A percentile compares a stretch with the other conserved stretches of the same genome.
Evolutionary conservation across 164 flowering plant genomes (phyloP).

Genomic region (grape (Vitis vinifera)): DNA sequence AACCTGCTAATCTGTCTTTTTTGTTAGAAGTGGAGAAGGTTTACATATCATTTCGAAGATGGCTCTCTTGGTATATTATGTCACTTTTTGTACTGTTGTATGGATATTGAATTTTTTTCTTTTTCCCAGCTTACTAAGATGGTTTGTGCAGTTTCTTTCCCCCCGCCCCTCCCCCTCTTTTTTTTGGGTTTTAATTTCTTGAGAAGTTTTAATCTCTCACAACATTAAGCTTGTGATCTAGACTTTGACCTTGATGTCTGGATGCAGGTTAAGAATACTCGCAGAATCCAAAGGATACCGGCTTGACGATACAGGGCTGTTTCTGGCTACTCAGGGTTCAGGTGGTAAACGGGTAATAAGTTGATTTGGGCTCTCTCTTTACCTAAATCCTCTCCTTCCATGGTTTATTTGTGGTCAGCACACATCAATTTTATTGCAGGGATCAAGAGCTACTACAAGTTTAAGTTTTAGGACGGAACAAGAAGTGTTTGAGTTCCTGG

Average conservation of each 20-base stretch:
- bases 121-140: not conserved
- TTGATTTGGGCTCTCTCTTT: not conserved
- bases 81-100: too few species aligned
- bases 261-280: conserved; percentile 79
- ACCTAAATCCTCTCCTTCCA: not conserved
- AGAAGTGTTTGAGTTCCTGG: conserved; percentile 90
- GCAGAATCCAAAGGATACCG: conserved; percentile 93
- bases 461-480: conserved; percentile 69
- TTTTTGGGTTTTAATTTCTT: too few species aligned
- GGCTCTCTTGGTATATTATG: too few species aligned
- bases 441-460: conserved; percentile 53
- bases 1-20: not conserved
- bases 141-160: too few species aligned
- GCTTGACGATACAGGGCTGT: conserved; percentile 94
- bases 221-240: not conserved
- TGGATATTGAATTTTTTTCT: too few species aligned
- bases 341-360: conserved; percentile 66
- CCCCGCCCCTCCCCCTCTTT: too few species aligned
- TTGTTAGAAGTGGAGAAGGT: too few species aligned
- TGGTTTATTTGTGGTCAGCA: not conserved
- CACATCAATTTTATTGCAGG: conserved; percentile 35
- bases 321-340: conserved; percentile 74
- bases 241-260: not conserved
- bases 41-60: too few species aligned
- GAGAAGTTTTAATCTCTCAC: too few species aligned